Evolutionary conservation across 352 stramenopile species (phyloP).

Genomic region (Phytophthora citricola): DNA sequence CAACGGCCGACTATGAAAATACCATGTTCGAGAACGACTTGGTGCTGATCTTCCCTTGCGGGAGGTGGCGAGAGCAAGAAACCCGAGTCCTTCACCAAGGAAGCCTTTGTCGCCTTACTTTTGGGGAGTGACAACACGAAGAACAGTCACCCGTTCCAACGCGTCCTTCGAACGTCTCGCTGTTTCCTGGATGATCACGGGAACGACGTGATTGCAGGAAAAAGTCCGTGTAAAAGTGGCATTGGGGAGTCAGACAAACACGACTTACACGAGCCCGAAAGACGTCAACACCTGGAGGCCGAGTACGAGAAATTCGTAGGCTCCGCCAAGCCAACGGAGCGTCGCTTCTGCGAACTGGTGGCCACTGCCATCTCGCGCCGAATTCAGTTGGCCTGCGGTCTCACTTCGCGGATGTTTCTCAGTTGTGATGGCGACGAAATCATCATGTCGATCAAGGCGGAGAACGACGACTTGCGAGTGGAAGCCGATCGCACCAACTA

Average conservation of each 20-base stretch:
- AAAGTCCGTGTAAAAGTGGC: conserved; percentile 37
- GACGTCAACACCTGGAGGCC: conserved; percentile 39
- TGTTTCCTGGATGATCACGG: conserved; percentile 70
- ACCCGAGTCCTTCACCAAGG: conserved; percentile 51
- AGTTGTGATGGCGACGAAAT: conserved; percentile 74
- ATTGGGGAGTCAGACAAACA: conserved; percentile 32
- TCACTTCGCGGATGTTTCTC: conserved; percentile 75
- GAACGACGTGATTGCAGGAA: conserved; percentile 39
- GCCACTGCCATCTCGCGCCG: conserved; percentile 62
- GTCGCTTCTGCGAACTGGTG: conserved; percentile 66
- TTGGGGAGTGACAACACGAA: conserved; percentile 52
- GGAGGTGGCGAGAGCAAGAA: conserved; percentile 64
- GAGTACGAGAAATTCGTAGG: conserved; percentile 66
- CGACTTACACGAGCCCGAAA: conserved; percentile 14
- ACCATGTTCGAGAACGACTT: conserved; percentile 71
- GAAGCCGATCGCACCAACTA: conserved; percentile 75
- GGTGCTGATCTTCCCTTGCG: conserved; percentile 77
- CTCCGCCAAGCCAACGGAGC: conserved; percentile 45
- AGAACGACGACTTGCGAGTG: conserved; percentile 73
- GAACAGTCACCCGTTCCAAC: conserved; percentile 52
- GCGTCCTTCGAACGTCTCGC: conserved; percentile 57
- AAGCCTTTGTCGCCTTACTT: conserved; percentile 65
- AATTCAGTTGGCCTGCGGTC: conserved; percentile 68
- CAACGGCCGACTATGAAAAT: conserved; percentile 45
- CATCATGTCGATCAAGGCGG: conserved; percentile 75